A percentile compares a stretch with the other conserved stretches of the same genome.
phyloP scores from a whole-genome alignment of 2,329 filamentous ascomycete genomes.

The Magnaporthales sp. region DNA sequence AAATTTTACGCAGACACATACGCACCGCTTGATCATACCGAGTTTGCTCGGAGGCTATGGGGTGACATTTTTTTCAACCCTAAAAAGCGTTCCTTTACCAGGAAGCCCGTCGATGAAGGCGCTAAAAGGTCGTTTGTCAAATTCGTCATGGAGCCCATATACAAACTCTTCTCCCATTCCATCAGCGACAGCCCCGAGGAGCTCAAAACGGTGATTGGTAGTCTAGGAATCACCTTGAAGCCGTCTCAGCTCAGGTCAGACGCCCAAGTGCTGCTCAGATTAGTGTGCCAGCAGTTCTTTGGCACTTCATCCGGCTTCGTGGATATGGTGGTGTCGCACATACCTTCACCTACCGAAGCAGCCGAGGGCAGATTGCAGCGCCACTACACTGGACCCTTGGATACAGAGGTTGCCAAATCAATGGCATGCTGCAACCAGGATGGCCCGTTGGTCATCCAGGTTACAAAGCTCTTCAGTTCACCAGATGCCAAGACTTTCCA shows the following conservation, averaged over 20 bases:
- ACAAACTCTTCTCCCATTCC: slow-evolving; percentile 93
- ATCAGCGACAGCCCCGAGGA: slow-evolving; percentile 85
- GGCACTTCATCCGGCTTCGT: slow-evolving; percentile 84
- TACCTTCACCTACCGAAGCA: slow-evolving; percentile 78
- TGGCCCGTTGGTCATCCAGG: slow-evolving; percentile 81
- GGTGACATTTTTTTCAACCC: slow-evolving; percentile 97
- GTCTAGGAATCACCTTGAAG: slow-evolving; percentile 78
- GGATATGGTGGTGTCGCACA: slow-evolving; percentile 85
- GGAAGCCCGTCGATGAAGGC: slow-evolving; percentile 73
- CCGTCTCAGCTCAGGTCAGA: slow-evolving; percentile 88
- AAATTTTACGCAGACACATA: slow-evolving; percentile 94
- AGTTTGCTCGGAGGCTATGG: slow-evolving; percentile 84
- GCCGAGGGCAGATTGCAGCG: slow-evolving; percentile 68
- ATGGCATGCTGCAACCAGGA: slow-evolving; percentile 83
- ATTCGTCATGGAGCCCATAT: slow-evolving; percentile 92
- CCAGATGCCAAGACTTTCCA: slow-evolving; percentile 86
- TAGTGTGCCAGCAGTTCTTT: slow-evolving; percentile 94
- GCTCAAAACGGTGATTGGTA: slow-evolving; percentile 67
- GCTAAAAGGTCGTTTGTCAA: slow-evolving; percentile 85
- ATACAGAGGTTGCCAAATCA: slow-evolving; percentile 68
- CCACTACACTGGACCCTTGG: slow-evolving; percentile 86
- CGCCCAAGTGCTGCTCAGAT: slow-evolving; percentile 76
- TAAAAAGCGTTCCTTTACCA: slow-evolving; percentile 78
- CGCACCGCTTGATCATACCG: slow-evolving; percentile 68
- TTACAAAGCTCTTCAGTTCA: slow-evolving; percentile 90